These are phyloP conservation scores for Fusarium citri DNA, from an alignment of 2,329 filamentous ascomycete species.

Conservation along the genomic window DNA sequence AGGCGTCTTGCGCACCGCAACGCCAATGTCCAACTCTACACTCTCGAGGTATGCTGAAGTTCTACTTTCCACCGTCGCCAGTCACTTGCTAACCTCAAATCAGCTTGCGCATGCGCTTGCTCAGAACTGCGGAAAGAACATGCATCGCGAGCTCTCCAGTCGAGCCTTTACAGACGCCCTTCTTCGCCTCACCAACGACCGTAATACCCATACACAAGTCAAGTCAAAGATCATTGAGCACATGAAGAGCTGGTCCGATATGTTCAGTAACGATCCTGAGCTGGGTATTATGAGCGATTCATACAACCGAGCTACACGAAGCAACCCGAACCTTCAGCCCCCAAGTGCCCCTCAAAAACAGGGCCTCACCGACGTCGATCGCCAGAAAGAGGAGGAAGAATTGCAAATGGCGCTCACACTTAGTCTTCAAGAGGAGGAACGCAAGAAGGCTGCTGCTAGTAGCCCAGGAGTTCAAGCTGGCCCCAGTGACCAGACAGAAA, in stretches of 20 bases:
- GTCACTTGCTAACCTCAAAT: conserved; percentile 14
- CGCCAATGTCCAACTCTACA: conserved; percentile 95
- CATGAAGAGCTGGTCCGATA: conserved; percentile 95
- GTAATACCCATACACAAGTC: conserved; percentile 95
- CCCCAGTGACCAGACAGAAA: conserved; percentile 56
- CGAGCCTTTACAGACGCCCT: conserved; percentile 95
- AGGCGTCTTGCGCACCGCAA: conserved; percentile 93
- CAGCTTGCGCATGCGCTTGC: conserved; percentile 90
- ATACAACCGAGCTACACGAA: conserved; percentile 84
- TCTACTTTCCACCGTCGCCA: background rate
- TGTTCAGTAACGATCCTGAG: conserved; percentile 90
- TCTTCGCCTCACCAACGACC: conserved; percentile 88
- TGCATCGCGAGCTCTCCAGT: conserved; percentile 91
- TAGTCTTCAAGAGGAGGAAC: conserved; percentile 88
- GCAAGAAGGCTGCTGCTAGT: conserved; percentile 62
- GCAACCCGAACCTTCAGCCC: conserved; percentile 88
- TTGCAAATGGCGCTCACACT: conserved; percentile 94
- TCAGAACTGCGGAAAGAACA: conserved; percentile 87
- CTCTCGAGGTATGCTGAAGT: conserved; percentile 75
- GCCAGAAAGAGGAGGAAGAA: conserved; percentile 96
- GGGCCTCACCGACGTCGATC: conserved; percentile 87
- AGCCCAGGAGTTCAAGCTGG: conserved; percentile 48
- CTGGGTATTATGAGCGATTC: conserved; percentile 98
- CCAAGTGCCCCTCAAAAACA: conserved; percentile 95
- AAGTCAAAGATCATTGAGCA: conserved; percentile 97